Evolutionary conservation across 192 early-diverging fungal genomes (phyloP).

Genomic region (Geranomyces variabilis): DNA sequence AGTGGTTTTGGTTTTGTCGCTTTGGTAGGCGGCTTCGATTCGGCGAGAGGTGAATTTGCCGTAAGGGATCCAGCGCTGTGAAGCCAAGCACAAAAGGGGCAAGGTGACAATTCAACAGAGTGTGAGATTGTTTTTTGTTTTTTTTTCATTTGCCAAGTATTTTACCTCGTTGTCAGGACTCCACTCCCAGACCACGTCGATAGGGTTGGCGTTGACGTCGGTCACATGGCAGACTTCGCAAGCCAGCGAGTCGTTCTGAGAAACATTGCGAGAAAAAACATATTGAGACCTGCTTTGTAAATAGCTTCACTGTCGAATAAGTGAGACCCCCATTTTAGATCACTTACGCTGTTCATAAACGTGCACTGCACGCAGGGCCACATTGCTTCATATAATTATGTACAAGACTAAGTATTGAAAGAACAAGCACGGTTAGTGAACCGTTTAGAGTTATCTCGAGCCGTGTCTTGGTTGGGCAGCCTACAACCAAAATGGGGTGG

Average conservation of each 20-base stretch:
- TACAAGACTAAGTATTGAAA: too few relatives aligned
- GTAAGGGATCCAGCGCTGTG: conserved; percentile 1
- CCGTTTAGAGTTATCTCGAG: too few relatives aligned
- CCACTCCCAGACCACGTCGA: conserved; percentile 1
- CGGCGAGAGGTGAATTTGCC: neutral
- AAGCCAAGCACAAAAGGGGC: neutral
- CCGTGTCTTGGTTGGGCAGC: too few relatives aligned
- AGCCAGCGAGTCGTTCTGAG: conserved; percentile 9
- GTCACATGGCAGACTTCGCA: conserved; percentile 11
- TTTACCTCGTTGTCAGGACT: conserved; percentile 7
- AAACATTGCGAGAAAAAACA: neutral
- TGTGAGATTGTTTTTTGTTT: neutral
- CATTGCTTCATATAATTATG: neutral
- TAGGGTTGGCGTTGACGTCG: neutral
- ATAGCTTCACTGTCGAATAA: too few relatives aligned
- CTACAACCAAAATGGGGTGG: too few relatives aligned
- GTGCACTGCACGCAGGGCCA: conserved; percentile 6
- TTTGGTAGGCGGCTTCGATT: conserved; percentile 1
- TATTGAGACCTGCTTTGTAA: too few relatives aligned
- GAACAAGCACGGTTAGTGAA: too few relatives aligned
- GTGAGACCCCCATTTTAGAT: too few relatives aligned
- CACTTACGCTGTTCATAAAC: neutral
- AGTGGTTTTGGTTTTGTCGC: neutral
- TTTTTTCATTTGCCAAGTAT: too few relatives aligned
- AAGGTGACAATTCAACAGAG: too few relatives aligned